These are phyloP conservation scores for Fusarium multiceps DNA, from an alignment of 2,329 filamentous ascomycete genomes.

Conservation along the genomic window DNA sequence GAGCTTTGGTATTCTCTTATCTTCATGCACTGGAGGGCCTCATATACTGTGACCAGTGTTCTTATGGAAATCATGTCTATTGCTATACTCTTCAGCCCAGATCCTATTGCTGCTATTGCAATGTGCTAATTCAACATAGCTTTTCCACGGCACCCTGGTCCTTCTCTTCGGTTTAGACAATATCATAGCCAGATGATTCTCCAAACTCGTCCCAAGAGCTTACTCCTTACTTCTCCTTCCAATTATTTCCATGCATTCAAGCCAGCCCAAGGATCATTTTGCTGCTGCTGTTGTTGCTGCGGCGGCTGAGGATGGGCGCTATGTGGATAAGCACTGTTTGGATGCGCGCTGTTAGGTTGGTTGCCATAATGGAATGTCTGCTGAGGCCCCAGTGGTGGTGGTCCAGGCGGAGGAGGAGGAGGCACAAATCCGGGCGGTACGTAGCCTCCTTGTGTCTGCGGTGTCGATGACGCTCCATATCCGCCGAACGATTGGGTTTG, in stretches of 20 bases:
- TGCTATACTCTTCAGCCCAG: constrained; percentile 16
- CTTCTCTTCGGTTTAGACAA: constrained; percentile 10
- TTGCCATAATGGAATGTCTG: constrained; percentile 68
- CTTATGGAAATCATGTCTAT: constrained; percentile 19
- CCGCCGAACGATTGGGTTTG: constrained; percentile 54
- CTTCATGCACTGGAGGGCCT: background rate
- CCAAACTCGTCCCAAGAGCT: background rate
- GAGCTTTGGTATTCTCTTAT: background rate
- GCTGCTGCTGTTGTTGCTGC: constrained; percentile 49
- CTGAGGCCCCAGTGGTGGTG: constrained; percentile 70
- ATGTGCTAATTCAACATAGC: background rate
- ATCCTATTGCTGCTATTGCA: background rate
- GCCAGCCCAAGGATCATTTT: constrained; percentile 64
- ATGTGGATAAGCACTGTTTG: constrained; percentile 50
- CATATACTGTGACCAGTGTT: constrained; percentile 1
- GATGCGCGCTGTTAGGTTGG: constrained; percentile 41
- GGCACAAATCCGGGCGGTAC: constrained; percentile 70
- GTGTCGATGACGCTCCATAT: constrained; percentile 55
- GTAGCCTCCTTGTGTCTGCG: constrained; percentile 56
- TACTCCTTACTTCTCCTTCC: background rate
- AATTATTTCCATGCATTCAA: constrained; percentile 63
- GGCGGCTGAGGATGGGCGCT: constrained; percentile 44
- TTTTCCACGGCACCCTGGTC: background rate
- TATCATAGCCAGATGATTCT: background rate
- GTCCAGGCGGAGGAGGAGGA: constrained; percentile 71